Base-by-base conservation (phyloP, 768 basidiomycete species). In the Russula vinacea region DNA sequence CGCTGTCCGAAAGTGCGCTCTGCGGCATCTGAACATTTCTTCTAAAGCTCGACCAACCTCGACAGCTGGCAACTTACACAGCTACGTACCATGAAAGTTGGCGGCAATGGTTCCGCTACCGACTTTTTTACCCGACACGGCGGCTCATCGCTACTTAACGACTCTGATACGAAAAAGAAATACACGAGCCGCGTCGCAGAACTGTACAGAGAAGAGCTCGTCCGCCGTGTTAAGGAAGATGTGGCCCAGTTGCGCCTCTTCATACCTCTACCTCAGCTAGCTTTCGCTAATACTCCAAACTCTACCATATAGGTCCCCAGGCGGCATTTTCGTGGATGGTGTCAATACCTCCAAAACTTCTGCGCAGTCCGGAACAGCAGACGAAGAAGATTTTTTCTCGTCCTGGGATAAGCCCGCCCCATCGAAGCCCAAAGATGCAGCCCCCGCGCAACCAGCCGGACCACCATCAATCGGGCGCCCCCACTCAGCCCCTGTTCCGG, bases 51-150 rank as follows among this genome's bases (percentile, higher is more conserved):
- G 29, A 98, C 95, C 60, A 98, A 94, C 76, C 85, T 98, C 51
- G 97, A 99, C 75, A 86, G 84, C 65, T 99, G 97, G 97, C 88
- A 93, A 68, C 80, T 94, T 65, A 76, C 78, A 56, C 96, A 99
- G 77, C 80, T 99, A 53, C 90, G 97, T 39, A 91, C 85, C 2
- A 95, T 99, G 92, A 98, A 98, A 79, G 85, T 92, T 44, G 96
- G 93, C 47, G 97, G 97, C 0, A 99, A 99, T 75, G 81, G 83
- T 11, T 84, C 88, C 22, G 91, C 92, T 3, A 83, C 81, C 5
- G 94, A 95, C 4, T 99, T 94, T 77, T 94, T 96, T 74, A 87
- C 81, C 22, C 92, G 91, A 70, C 89, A 95, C 68, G 93, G 95
- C 5, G 90, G 90, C 13, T 69, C 84, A 3, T 80, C 84, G 5